phyloP scores from a whole-genome alignment of 768 basidiomycete species.

The Daedaleopsis sinensis region DNA sequence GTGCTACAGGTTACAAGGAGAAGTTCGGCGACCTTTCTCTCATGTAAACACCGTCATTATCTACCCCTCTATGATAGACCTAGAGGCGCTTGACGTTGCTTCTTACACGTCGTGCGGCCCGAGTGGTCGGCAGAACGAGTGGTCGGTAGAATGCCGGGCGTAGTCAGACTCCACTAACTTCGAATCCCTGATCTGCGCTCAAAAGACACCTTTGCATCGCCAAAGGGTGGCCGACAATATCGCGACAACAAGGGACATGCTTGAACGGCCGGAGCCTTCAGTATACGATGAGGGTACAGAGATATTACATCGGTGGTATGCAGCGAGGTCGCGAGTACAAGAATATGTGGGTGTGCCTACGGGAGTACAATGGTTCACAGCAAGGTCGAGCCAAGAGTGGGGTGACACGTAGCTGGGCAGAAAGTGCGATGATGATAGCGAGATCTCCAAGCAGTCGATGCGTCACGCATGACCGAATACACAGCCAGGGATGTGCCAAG shows the following conservation, averaged over 20 bases:
- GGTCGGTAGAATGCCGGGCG: not conserved
- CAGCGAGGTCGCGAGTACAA: slow-evolving; percentile 14
- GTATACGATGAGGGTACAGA: slow-evolving; percentile 19
- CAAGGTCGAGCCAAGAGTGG: not conserved
- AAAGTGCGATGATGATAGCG: not conserved
- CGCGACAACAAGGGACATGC: not conserved
- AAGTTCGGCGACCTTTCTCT: slow-evolving; percentile 95
- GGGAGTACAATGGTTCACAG: not conserved
- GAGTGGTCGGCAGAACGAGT: not conserved
- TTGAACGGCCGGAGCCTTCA: slow-evolving; percentile 9
- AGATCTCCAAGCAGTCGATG: slow-evolving; percentile 12
- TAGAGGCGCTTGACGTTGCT: slow-evolving; percentile 18
- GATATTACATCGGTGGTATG: slow-evolving; percentile 24
- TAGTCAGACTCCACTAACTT: not conserved
- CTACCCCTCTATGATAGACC: slow-evolving; percentile 18
- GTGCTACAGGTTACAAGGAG: slow-evolving; percentile 78
- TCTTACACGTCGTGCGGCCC: slow-evolving; percentile 2
- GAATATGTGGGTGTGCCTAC: not conserved
- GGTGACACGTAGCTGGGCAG: too few species aligned
- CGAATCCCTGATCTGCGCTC: not conserved
- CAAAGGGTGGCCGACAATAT: not conserved
- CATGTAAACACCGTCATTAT: slow-evolving; percentile 56
- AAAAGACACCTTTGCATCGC: not conserved
- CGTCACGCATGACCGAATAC: not conserved
- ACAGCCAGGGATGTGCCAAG: not conserved